Evolutionary conservation across 805 yeast genomes (phyloP).

Genomic region (Pichia gijzeniarum): DNA sequence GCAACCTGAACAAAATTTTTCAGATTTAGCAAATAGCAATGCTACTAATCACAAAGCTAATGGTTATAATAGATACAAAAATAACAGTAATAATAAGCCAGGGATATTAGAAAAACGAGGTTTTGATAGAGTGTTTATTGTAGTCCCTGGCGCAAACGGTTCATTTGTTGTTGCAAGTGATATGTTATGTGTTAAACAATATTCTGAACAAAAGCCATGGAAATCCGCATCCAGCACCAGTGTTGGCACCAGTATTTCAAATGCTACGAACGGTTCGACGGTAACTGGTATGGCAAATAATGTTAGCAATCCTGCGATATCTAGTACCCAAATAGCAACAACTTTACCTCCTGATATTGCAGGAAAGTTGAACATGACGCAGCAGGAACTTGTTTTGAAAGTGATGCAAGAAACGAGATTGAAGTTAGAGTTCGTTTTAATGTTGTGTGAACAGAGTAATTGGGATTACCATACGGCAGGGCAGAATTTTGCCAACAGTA

Average conservation of each 20-base stretch:
- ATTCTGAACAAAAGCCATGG: conserved; percentile 56
- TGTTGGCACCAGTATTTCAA: background rate
- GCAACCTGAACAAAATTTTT: conserved; percentile 19
- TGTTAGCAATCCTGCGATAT: conserved; percentile 7
- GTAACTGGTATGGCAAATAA: conserved; percentile 9
- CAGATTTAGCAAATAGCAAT: conserved; percentile 3
- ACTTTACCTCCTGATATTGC: conserved; percentile 48
- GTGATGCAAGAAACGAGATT: conserved; percentile 68
- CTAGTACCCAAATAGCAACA: conserved; percentile 13
- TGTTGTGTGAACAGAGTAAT: conserved; percentile 82
- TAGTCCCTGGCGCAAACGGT: conserved; percentile 63
- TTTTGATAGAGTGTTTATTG: conserved; percentile 79
- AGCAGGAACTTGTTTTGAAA: conserved; percentile 58
- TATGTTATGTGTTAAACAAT: conserved; percentile 59
- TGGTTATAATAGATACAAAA: conserved; percentile 21
- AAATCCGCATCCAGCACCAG: background rate
- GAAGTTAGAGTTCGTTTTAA: conserved; percentile 68
- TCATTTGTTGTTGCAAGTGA: conserved; percentile 84
- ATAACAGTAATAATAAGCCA: conserved; percentile 14
- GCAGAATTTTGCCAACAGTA: conserved; percentile 63
- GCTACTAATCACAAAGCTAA: conserved; percentile 3
- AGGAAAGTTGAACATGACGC: conserved; percentile 44
- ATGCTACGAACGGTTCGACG: background rate
- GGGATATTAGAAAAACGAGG: conserved; percentile 52
- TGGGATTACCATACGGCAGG: conserved; percentile 74